Evolutionary conservation across 495 filamentous ascomycete genomes (phyloP).

Genomic region (Talaromyces liani): DNA sequence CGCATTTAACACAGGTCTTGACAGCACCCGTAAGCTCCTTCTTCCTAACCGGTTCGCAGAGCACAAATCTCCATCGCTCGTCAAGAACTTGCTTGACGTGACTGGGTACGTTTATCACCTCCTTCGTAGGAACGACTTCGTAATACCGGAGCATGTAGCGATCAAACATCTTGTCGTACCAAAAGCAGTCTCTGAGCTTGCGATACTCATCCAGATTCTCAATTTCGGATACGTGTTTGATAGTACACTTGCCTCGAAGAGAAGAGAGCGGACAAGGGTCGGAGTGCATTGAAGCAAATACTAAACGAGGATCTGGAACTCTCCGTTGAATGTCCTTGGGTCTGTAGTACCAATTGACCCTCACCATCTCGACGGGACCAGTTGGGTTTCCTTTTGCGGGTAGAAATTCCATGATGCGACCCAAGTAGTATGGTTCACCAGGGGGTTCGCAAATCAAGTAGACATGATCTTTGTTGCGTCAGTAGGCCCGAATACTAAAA

Average conservation of each 20-base stretch:
- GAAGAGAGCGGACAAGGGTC: conserved; percentile 90
- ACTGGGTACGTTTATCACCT: conserved; percentile 92
- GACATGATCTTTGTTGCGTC: conserved; percentile 66
- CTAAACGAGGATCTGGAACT: conserved; percentile 75
- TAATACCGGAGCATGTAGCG: conserved; percentile 97
- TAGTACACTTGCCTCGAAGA: conserved; percentile 84
- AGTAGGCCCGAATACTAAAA: conserved; percentile 16
- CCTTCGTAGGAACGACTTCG: conserved; percentile 84
- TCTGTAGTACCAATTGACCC: conserved; percentile 97
- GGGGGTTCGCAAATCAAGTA: conserved; percentile 97
- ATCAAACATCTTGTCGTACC: conserved; percentile 97
- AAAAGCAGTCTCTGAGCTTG: conserved; percentile 77
- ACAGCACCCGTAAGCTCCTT: conserved; percentile 96
- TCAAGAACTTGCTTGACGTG: conserved; percentile 92
- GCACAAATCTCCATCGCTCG: conserved; percentile 90
- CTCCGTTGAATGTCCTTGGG: conserved; percentile 92
- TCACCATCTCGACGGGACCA: conserved; percentile 73
- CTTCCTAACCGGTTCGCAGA: conserved; percentile 82
- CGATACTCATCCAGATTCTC: conserved; percentile 75
- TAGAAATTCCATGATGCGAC: conserved; percentile 95
- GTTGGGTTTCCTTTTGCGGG: conserved; percentile 65
- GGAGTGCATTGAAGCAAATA: conserved; percentile 98
- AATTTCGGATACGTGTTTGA: conserved; percentile 82
- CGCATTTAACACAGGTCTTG: conserved; percentile 91
- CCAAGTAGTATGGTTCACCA: conserved; percentile 95